A percentile compares a stretch with the other conserved stretches of the same genome.
phyloP scores from a whole-genome alignment of 2,329 filamentous ascomycete genomes.

The Dactylellina haptotyla region DNA sequence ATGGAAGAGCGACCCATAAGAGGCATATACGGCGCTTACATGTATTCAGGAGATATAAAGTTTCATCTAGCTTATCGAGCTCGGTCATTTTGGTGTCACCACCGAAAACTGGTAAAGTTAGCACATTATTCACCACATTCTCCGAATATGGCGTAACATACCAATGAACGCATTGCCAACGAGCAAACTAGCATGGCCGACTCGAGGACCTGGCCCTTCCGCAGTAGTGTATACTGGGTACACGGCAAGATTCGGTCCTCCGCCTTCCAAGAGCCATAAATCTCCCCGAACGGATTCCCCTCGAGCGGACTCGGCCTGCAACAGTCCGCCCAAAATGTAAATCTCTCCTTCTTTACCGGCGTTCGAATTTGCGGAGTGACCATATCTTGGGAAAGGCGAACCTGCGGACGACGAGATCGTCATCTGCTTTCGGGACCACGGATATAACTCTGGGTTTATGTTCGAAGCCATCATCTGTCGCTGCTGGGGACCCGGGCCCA shows the following conservation, averaged over 20 bases:
- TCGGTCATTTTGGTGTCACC: constrained; percentile 98
- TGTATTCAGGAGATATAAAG: constrained; percentile 94
- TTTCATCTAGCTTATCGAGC: constrained; percentile 89
- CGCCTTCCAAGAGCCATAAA: constrained; percentile 96
- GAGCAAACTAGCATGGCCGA: constrained; percentile 90
- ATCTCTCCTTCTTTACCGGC: constrained; percentile 97
- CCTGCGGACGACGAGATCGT: constrained; percentile 84
- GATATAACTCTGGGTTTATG: constrained; percentile 72
- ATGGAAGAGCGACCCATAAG: constrained; percentile 58
- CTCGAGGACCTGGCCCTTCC: constrained; percentile 92
- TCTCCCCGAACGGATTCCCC: constrained; percentile 95
- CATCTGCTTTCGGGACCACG: constrained; percentile 90
- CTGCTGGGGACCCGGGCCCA: not conserved
- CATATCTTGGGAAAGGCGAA: constrained; percentile 94
- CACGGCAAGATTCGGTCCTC: constrained; percentile 81
- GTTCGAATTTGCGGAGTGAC: constrained; percentile 89
- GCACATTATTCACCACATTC: not conserved
- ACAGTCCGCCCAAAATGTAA: constrained; percentile 95
- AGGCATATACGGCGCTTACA: constrained; percentile 72
- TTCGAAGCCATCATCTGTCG: constrained; percentile 47
- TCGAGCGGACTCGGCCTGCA: constrained; percentile 94
- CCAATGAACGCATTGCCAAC: constrained; percentile 96
- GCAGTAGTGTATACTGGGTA: constrained; percentile 91
- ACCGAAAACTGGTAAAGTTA: constrained; percentile 79
- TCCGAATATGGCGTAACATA: constrained; percentile 40